Conservation (phyloP, 1,284 basidiomycete species). For the Moesziomyces aphidis region DNA sequence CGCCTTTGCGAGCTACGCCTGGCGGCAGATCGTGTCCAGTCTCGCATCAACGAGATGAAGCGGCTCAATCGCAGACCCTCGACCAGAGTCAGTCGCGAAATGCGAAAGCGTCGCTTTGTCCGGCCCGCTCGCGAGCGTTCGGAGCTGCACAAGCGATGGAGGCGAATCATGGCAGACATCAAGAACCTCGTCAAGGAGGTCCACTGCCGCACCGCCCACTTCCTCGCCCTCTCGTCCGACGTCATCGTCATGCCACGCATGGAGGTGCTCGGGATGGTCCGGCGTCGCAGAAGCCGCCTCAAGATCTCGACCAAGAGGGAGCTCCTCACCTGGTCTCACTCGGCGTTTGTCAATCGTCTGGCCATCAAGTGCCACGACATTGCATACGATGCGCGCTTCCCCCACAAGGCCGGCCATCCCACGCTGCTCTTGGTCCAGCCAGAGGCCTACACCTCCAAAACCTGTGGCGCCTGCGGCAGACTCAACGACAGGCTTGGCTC, state of each 20-base stretch:
- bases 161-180: background rate
- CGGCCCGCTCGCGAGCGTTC: too few relatives aligned
- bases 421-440: slow-evolving; percentile 7
- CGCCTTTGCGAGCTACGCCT: too few relatives aligned
- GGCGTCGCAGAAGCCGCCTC: slow-evolving; percentile 1
- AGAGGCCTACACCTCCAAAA: slow-evolving; percentile 15
- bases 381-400: background rate
- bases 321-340: too few relatives aligned
- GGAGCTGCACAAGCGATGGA: too few relatives aligned
- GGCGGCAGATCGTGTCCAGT: too few relatives aligned
- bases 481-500: slow-evolving; percentile 2
- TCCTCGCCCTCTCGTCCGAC: slow-evolving; percentile 3
- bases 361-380: slow-evolving; percentile 3
- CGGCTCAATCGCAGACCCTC: too few relatives aligned
- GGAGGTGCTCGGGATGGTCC: slow-evolving; percentile 6
- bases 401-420: background rate
- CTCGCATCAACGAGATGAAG: too few relatives aligned
- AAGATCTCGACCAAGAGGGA: background rate
- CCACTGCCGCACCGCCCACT: slow-evolving; percentile 1
- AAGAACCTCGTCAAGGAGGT: slow-evolving; percentile 1
- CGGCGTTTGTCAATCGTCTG: background rate
- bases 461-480: slow-evolving; percentile 8
- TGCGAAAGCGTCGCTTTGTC: background rate
- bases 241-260: slow-evolving; percentile 11
- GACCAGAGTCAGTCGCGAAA: background rate